Evolutionary conservation across 129 eudicot genomes (phyloP).

Genomic region (Flaveria linearis): DNA sequence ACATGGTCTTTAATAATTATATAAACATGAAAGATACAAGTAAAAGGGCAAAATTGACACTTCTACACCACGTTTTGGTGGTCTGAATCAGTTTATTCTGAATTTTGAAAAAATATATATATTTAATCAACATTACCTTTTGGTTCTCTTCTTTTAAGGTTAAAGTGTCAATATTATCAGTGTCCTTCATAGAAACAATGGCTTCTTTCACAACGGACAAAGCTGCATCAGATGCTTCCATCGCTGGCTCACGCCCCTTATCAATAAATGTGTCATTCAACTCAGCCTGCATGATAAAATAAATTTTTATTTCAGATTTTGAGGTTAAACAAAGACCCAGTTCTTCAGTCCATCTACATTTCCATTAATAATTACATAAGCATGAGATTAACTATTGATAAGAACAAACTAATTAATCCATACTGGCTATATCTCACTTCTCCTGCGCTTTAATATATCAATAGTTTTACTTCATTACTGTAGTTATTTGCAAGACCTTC

Average conservation of each 20-base stretch:
- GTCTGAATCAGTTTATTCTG: neutral
- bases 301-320: neutral
- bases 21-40: neutral
- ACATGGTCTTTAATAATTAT: neutral
- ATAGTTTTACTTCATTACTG: neutral
- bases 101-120: neutral
- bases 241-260: conserved; percentile 59
- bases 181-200: conserved; percentile 19
- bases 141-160: conserved; percentile 19
- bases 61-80: conserved; percentile 4
- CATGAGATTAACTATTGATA: conserved; percentile 1
- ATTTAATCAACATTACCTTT: conserved; percentile 20
- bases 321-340: conserved; percentile 5
- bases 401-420: neutral
- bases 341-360: neutral
- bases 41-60: neutral
- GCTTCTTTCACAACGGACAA: conserved; percentile 36
- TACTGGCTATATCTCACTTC: neutral
- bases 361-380: neutral
- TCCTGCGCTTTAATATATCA: neutral
- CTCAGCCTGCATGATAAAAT: conserved; percentile 27
- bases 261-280: conserved; percentile 41
- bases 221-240: conserved; percentile 69
- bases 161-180: conserved; percentile 10
- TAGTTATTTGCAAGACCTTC: neutral